These are phyloP conservation scores for Wickerhamomyces ciferrii DNA, from an alignment of 805 yeast species.

Conservation along the genomic window DNA sequence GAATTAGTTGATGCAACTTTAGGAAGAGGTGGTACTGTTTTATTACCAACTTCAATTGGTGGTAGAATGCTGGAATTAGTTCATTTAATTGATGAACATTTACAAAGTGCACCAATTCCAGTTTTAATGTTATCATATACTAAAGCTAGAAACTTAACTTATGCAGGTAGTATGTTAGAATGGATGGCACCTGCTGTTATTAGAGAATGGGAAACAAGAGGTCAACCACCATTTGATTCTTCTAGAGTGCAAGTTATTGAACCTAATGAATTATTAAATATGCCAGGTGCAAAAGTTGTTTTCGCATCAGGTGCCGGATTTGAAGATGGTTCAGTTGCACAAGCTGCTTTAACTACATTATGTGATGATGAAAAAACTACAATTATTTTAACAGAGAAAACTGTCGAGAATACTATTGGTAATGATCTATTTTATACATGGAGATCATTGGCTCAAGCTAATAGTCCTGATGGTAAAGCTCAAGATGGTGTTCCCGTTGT, in stretches of 20 bases:
- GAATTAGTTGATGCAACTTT: conserved; percentile 60
- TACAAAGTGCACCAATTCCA: conserved; percentile 49
- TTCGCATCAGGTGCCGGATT: conserved; percentile 69
- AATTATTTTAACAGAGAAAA: conserved; percentile 67
- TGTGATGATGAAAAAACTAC: conserved; percentile 66
- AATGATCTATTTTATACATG: conserved; percentile 48
- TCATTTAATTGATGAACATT: conserved; percentile 64
- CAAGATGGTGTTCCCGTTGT: conserved; percentile 64
- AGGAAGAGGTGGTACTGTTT: conserved; percentile 71
- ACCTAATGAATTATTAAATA: conserved; percentile 47
- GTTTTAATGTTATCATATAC: conserved; percentile 72
- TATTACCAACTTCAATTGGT: conserved; percentile 77
- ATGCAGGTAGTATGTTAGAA: conserved; percentile 86
- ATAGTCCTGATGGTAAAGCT: conserved; percentile 25
- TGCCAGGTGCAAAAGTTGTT: conserved; percentile 72
- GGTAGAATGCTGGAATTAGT: conserved; percentile 79
- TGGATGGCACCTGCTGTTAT: conserved; percentile 93
- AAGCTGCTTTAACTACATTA: conserved; percentile 45
- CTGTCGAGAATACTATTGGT: conserved; percentile 43
- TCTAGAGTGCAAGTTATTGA: conserved; percentile 52
- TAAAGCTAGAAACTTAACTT: conserved; percentile 70
- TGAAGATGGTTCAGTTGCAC: conserved; percentile 57
- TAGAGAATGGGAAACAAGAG: conserved; percentile 75
- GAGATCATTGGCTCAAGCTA: conserved; percentile 35
- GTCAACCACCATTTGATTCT: conserved; percentile 75